Base-by-base conservation (phyloP, 106 monocot species). In the Acorus gramineus region DNA sequence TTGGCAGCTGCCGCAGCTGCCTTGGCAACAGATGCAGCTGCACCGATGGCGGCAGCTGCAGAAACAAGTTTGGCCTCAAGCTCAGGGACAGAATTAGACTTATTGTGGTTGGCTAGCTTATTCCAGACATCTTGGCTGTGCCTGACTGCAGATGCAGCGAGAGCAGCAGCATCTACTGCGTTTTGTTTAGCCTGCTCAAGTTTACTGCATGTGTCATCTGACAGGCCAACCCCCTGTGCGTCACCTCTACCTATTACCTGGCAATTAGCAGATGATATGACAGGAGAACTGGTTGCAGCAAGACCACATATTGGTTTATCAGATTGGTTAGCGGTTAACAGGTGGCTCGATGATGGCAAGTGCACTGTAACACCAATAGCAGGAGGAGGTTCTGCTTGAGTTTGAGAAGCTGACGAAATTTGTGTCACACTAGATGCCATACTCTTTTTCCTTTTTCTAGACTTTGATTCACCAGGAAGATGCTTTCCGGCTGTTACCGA, bases 1-100 rank as follows among this genome's bases (percentile, higher is more conserved):
- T 91, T 88, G 59, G 96, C 96, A 73, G 87, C 91, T 44, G 78
- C 85, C 46, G 96, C 87, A 59, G 96, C 96, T 49, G 91, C 91
- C 75, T 85, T 91, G 45, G 96, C 91, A 74, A 98, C 96, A 73
- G 91, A 70, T 59, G 76, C 81, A 64, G 96, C 91, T 9, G 87
- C 88, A 5, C 83, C 72, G 51, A 66, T 87, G 7, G 88, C 87
- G 70, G 73, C 90, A 52, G 96, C 91, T 44, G 91, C 90, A 78
- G 88, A 87, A 72, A 88, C 78, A 77, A 98, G 78, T 67, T 81
- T 98, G 46, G 63, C 63, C 65, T 91, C 88, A 56, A 73, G 60
- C 58, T 88, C 85, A 73, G 85, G 77, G 57, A 57, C 61, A 55
- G 83, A 59, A 10, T 77, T 72, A 66, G 82, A 80, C 62, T 78